A percentile compares a stretch with the other conserved stretches of the same genome.
Evolutionary conservation across 169 alveolate species (phyloP).

Genomic region (Cryptosporidium ryanae): DNA sequence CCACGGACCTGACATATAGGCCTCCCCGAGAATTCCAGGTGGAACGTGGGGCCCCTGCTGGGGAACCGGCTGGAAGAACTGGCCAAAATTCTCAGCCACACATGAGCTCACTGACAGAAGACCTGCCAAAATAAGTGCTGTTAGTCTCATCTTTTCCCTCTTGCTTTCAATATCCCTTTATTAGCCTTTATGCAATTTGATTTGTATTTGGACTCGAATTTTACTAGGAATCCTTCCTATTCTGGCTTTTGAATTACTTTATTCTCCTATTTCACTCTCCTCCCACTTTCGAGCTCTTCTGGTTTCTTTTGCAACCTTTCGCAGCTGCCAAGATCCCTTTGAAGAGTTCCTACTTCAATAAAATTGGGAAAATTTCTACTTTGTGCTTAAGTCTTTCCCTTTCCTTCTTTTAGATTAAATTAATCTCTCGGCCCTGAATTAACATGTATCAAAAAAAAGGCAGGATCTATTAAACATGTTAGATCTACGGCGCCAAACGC

Average conservation of each 20-base stretch:
- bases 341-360: conserved; percentile 25
- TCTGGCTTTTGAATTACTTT: background rate
- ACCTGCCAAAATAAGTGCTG: conserved; percentile 5
- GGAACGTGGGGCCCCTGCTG: background rate
- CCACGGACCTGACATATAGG: conserved; percentile 61
- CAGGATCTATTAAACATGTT: conserved; percentile 67
- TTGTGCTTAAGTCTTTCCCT: conserved; percentile 34
- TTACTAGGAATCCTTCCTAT: conserved; percentile 19
- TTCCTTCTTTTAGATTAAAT: background rate
- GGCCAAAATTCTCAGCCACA: conserved; percentile 36
- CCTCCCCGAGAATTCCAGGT: background rate
- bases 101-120: conserved; percentile 20
- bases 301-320: conserved; percentile 25
- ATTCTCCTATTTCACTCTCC: background rate
- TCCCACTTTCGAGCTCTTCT: background rate
- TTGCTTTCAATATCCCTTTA: background rate
- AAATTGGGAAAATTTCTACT: conserved; percentile 22
- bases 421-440: background rate
- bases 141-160: conserved; percentile 15
- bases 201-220: conserved; percentile 1
- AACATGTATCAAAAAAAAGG: background rate
- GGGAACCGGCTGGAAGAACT: conserved; percentile 16
- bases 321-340: background rate
- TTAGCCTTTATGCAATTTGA: too few relatives aligned
- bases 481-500: conserved; percentile 36